Evolutionary conservation across 495 filamentous ascomycete genomes (phyloP).

Genomic region (Xylaria scruposa): DNA sequence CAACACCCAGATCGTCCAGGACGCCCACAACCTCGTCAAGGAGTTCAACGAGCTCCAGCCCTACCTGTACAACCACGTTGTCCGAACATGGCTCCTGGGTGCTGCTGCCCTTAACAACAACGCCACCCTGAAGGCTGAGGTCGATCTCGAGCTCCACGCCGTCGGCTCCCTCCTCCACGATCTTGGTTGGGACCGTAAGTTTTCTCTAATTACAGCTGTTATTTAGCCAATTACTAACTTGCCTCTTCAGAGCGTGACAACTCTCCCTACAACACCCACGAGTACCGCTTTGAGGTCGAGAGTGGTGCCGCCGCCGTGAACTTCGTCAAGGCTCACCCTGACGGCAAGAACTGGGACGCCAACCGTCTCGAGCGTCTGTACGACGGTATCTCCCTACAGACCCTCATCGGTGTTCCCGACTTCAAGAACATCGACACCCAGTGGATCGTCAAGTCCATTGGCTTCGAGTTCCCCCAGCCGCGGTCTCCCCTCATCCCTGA

Average conservation of each 20-base stretch:
- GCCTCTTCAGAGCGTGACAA: constrained; percentile 20
- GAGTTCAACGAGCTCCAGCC: constrained; percentile 34
- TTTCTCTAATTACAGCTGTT: neutral
- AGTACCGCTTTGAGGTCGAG: constrained; percentile 53
- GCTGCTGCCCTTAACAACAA: constrained; percentile 39
- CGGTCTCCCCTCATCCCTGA: constrained; percentile 39
- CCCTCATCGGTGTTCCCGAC: constrained; percentile 45
- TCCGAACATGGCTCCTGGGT: constrained; percentile 50
- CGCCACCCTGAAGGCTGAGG: constrained; percentile 27
- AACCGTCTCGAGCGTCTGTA: constrained; percentile 49
- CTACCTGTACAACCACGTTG: constrained; percentile 46
- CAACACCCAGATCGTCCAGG: constrained; percentile 45
- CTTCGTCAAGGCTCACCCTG: constrained; percentile 42
- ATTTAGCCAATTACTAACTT: neutral
- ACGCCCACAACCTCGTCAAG: constrained; percentile 46
- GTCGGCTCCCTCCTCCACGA: constrained; percentile 49
- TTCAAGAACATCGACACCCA: constrained; percentile 49
- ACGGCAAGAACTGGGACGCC: constrained; percentile 44
- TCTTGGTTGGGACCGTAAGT: constrained; percentile 40
- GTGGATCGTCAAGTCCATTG: constrained; percentile 43
- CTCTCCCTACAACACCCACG: constrained; percentile 23
- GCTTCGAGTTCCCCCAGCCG: constrained; percentile 49
- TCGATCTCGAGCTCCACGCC: constrained; percentile 46
- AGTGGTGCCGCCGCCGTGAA: constrained; percentile 46
- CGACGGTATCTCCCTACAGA: constrained; percentile 53